Evolutionary conservation across 768 basidiomycete species (phyloP), one percentile per base, ranked within the genome.

Genomic region (Leccinum disarticulatum): DNA sequence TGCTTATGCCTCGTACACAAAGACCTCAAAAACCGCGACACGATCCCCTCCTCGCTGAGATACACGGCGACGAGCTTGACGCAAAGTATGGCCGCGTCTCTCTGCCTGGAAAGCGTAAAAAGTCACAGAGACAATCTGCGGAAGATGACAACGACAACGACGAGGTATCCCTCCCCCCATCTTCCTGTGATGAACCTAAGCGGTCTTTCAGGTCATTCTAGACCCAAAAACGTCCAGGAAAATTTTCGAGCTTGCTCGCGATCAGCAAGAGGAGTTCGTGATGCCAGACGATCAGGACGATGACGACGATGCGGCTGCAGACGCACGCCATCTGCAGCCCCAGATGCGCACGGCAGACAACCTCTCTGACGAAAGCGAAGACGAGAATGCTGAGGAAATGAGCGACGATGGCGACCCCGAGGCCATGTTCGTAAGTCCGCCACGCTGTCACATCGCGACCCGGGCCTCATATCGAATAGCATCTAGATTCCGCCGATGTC

Each of bases 401-500:
- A 70, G 54, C 15, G 63, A 68, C 9, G 70, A 65, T 31, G 61
- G 41, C 31, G 70, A 88, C 54, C 78, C 84, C 7, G 87, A 89
- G 61, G 83, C 82, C 56, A 81, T 81, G 73, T 82, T 87, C 66
- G 86, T 87, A 70, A 72, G 85, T 72, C 54, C 30, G 27, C 31
- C 54, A 54, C 50, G 22, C 36, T 47, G 31, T 60, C 51, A 35
- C 33, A 38, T 22, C 13, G n/a, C 54, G 14, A 51, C 56, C 52
- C 56, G 54, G 51, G 54, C 56, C 43, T 55, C 49, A 57, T 22
- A 50, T 25, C 51, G 53, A 53, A 14, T 68, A 92, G 91, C 83
- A 96, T 81, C 90, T 99, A 69, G 95, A 98, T 77, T 86, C 90
- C 59, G 86, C 80, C 61, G 97, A 98, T 76, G 80, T 96, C 73